Evolutionary conservation across 2,329 filamentous ascomycete genomes (phyloP).

Genomic region (Hypocrella siamensis): DNA sequence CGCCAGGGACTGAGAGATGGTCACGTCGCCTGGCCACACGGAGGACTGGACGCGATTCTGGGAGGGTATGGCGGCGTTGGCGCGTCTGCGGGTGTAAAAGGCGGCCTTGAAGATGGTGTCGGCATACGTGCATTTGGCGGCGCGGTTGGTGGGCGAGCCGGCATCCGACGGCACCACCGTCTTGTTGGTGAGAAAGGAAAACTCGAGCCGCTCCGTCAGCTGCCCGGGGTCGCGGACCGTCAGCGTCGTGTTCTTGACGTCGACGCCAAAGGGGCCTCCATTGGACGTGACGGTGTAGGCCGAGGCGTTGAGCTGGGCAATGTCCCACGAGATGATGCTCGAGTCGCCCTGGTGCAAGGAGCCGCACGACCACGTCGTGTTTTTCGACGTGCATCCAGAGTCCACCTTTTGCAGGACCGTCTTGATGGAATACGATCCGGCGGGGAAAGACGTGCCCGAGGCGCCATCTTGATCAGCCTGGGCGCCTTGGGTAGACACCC

Average conservation of each 20-base stretch:
- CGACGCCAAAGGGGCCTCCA: constrained; percentile 37
- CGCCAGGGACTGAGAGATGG: constrained; percentile 34
- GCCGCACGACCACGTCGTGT: constrained; percentile 46
- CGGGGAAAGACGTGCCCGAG: constrained; percentile 29
- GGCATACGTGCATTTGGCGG: constrained; percentile 41
- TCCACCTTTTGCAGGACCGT: constrained; percentile 37
- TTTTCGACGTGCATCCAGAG: constrained; percentile 41
- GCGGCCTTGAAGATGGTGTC: constrained; percentile 38
- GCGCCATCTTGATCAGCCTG: constrained; percentile 1
- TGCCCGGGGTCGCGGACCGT: constrained; percentile 29
- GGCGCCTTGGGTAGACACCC: constrained; percentile 2
- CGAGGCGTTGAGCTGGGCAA: constrained; percentile 23
- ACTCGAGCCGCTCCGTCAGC: constrained; percentile 38
- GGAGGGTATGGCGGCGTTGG: constrained; percentile 6
- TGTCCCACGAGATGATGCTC: constrained; percentile 46
- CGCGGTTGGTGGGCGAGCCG: constrained; percentile 24
- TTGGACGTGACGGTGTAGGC: constrained; percentile 36
- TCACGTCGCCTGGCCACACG: constrained; percentile 42
- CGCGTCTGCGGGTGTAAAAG: constrained; percentile 38
- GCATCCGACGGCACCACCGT: constrained; percentile 30
- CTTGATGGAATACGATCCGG: constrained; percentile 45
- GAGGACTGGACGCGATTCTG: constrained; percentile 4
- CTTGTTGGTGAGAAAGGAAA: constrained; percentile 37
- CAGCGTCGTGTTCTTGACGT: constrained; percentile 36
- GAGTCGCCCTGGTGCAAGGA: constrained; percentile 29